phyloP scores from a whole-genome alignment of 1,284 basidiomycete genomes.

The Abortiporus biennis region DNA sequence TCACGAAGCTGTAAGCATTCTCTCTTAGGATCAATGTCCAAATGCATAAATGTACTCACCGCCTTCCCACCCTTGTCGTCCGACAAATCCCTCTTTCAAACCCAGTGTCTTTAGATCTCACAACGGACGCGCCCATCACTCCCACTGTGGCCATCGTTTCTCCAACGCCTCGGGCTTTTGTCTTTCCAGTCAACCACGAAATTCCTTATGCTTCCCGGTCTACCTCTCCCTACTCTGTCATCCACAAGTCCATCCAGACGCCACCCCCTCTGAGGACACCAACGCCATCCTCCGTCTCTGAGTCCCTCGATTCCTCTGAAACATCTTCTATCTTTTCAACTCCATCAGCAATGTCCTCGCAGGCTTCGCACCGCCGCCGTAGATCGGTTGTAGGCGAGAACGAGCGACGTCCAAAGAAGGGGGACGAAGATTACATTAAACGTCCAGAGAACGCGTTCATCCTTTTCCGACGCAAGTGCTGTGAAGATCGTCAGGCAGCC shows the following conservation, averaged over 20 bases:
- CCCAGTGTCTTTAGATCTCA: conserved; percentile 76
- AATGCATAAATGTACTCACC: conserved; percentile 22
- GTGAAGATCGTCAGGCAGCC: conserved; percentile 55
- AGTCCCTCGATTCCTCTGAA: conserved; percentile 40
- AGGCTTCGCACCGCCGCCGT: conserved; percentile 47
- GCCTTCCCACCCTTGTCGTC: neutral
- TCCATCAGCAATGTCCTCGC: conserved; percentile 31
- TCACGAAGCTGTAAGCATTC: conserved; percentile 48
- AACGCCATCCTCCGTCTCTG: conserved; percentile 38
- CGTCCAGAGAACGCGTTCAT: conserved; percentile 79
- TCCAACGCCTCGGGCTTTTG: conserved; percentile 71
- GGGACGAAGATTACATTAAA: conserved; percentile 76
- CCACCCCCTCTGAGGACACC: conserved; percentile 33
- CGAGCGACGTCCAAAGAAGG: conserved; percentile 69
- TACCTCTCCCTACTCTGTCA: conserved; percentile 64
- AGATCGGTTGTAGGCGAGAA: conserved; percentile 51
- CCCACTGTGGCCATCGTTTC: conserved; percentile 64
- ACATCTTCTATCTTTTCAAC: conserved; percentile 33
- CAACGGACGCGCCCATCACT: conserved; percentile 50
- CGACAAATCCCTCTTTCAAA: conserved; percentile 30
- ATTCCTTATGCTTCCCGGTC: conserved; percentile 62
- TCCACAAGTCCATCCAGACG: conserved; percentile 46
- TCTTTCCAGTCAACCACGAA: conserved; percentile 56
- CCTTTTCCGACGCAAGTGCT: conserved; percentile 70
- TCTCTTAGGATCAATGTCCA: conserved; percentile 7